phyloP scores from a whole-genome alignment of 2,329 filamentous ascomycete species.

The Arthrocladium fulminans region DNA sequence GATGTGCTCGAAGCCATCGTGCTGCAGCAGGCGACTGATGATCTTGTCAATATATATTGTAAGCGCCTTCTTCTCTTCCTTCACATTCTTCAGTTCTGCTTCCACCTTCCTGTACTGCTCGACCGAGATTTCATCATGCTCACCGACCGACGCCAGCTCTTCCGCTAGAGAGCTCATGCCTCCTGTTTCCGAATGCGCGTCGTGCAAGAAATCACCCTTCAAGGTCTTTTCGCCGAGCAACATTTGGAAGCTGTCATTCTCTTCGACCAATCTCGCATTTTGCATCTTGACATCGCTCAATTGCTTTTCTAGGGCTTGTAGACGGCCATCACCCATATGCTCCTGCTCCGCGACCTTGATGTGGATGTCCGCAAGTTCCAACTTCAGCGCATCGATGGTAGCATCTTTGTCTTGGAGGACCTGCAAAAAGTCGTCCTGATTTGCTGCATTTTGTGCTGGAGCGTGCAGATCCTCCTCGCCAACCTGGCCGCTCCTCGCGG shows the following conservation, averaged over 20 bases:
- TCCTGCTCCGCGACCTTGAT: constrained; percentile 93
- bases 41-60: constrained; percentile 99
- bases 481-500: constrained; percentile 24
- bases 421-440: constrained; percentile 30
- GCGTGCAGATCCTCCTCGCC: not conserved
- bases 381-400: constrained; percentile 80
- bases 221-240: constrained; percentile 90
- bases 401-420: constrained; percentile 92
- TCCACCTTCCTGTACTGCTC: constrained; percentile 62
- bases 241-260: constrained; percentile 96
- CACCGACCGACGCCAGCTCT: constrained; percentile 65
- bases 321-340: constrained; percentile 77
- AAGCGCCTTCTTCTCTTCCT: constrained; percentile 93
- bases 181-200: constrained; percentile 41
- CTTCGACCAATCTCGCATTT: constrained; percentile 92
- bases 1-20: constrained; percentile 85
- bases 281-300: constrained; percentile 90
- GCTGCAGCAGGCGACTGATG: constrained; percentile 85
- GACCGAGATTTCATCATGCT: constrained; percentile 52
- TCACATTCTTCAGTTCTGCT: constrained; percentile 65
- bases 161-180: constrained; percentile 62
- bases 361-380: constrained; percentile 89
- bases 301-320: constrained; percentile 83
- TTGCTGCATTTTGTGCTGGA: not conserved
- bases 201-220: constrained; percentile 77